phyloP scores from a whole-genome alignment of 1,139 yeast genomes.

The Saccharomyces hybrid region DNA sequence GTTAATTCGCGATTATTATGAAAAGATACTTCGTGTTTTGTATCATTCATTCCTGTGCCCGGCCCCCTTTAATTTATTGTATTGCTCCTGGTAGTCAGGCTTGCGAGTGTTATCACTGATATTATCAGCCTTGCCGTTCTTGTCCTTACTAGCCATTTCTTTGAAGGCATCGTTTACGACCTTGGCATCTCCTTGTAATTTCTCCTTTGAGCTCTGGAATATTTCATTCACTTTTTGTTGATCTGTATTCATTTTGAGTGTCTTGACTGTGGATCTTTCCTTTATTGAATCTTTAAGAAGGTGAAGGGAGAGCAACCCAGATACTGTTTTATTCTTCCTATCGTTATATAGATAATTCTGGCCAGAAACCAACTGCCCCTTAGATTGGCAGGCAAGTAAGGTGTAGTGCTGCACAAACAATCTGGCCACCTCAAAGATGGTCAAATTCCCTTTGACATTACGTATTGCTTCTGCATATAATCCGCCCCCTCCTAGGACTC shows the following conservation, averaged over 20 bases:
- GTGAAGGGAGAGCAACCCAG: too few species aligned
- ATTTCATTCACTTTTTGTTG: conserved; percentile 11
- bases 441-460: not conserved
- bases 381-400: not conserved
- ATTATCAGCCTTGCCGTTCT: conserved; percentile 3
- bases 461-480: not conserved
- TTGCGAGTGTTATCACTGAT: conserved; percentile 8
- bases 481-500: not conserved
- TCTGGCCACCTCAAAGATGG: not conserved
- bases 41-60: conserved; percentile 7
- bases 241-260: not conserved
- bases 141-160: conserved; percentile 12
- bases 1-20: too few species aligned
- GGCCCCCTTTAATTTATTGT: conserved; percentile 12
- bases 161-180: conserved; percentile 15
- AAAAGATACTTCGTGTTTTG: too few species aligned
- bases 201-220: conserved; percentile 18
- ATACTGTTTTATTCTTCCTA: not conserved
- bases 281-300: not conserved
- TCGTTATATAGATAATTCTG: not conserved
- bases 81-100: conserved; percentile 8
- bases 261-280: not conserved
- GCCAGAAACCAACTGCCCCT: not conserved
- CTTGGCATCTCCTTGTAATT: conserved; percentile 16
- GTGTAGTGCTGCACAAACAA: not conserved